These are phyloP conservation scores for Septoria linicola DNA, from an alignment of 2,329 filamentous ascomycete genomes.

Conservation along the genomic window DNA sequence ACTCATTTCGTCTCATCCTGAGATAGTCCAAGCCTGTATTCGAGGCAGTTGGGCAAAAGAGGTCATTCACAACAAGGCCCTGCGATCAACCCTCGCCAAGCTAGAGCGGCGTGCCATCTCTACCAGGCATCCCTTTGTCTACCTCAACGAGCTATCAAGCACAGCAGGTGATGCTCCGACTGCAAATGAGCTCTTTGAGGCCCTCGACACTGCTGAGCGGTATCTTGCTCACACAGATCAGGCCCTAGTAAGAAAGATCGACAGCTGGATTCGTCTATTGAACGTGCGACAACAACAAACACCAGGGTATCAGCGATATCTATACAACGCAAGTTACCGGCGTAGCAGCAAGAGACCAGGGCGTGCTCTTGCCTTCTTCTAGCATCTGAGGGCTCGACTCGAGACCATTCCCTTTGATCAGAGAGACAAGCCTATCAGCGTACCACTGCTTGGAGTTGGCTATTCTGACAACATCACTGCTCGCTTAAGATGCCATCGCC, in stretches of 20 bases:
- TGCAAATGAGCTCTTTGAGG: not conserved
- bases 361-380: not conserved
- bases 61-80: not conserved
- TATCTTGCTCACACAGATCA: not conserved
- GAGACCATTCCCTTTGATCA: not conserved
- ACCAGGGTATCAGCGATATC: not conserved
- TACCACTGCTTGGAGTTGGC: slow-evolving; percentile 1
- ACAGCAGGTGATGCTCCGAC: not conserved
- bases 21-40: not conserved
- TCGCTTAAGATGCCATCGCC: not conserved
- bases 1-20: not conserved
- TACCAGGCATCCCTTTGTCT: not conserved
- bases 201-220: not conserved
- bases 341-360: not conserved
- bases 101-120: not conserved
- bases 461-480: not conserved
- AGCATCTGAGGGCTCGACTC: not conserved
- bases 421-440: not conserved
- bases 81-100: not conserved
- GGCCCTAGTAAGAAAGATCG: not conserved
- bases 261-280: not conserved
- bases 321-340: not conserved
- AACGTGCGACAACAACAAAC: not conserved
- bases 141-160: not conserved
- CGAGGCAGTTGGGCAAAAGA: not conserved